Percentiles rank a stretch among this genome's conserved stretches.
These are phyloP conservation scores for Russula sp. DNA, from an alignment of 768 basidiomycete genomes.

Conservation along the genomic window DNA sequence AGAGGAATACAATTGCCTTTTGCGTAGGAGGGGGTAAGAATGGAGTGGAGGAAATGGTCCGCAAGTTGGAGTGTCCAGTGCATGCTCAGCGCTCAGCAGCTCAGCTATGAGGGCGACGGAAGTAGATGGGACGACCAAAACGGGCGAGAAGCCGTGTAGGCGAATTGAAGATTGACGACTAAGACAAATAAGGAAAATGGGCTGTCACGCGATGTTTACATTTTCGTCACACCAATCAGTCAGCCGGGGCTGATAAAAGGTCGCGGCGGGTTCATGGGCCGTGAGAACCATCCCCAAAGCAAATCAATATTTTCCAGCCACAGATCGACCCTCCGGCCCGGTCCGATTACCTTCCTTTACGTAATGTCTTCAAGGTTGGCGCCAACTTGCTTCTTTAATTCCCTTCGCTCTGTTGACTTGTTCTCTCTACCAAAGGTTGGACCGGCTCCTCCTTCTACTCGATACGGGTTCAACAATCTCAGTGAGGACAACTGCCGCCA, in stretches of 20 bases:
- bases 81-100: too few species aligned
- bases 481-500: slow-evolving; percentile 92
- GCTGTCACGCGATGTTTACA: slow-evolving; percentile 30
- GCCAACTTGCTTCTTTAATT: slow-evolving; percentile 24
- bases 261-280: slow-evolving; percentile 33
- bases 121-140: slow-evolving; percentile 20
- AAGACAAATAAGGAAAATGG: slow-evolving; percentile 29
- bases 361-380: slow-evolving; percentile 75
- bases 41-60: slow-evolving; percentile 7
- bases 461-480: slow-evolving; percentile 91
- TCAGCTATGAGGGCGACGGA: too few species aligned
- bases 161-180: slow-evolving; percentile 28
- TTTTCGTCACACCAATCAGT: slow-evolving; percentile 29
- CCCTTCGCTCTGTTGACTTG: slow-evolving; percentile 16
- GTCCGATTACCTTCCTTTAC: slow-evolving; percentile 48
- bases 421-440: slow-evolving; percentile 57
- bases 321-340: slow-evolving; percentile 49
- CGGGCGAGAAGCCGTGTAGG: slow-evolving; percentile 15
- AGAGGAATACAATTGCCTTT: slow-evolving; percentile 36
- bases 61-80: slow-evolving; percentile 21
- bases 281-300: slow-evolving; percentile 43
- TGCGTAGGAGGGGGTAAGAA: slow-evolving; percentile 15
- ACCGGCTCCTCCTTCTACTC: slow-evolving; percentile 92
- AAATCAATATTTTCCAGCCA: slow-evolving; percentile 43
- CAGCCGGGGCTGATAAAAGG: slow-evolving; percentile 31